Conservation (phyloP, 2,329 filamentous ascomycete genomes). For the Cadophora luteo-olivacea region DNA sequence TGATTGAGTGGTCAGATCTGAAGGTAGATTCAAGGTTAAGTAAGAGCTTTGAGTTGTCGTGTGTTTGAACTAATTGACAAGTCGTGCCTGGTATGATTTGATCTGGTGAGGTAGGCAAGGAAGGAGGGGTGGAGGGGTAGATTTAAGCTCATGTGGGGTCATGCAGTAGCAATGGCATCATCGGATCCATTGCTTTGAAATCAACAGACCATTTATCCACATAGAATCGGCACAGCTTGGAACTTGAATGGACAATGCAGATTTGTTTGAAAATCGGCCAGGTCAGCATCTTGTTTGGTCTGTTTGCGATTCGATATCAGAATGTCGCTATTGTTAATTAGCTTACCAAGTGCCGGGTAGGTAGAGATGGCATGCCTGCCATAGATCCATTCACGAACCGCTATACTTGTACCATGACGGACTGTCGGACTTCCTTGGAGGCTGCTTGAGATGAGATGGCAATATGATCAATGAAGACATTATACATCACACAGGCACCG, state of each 20-base stretch:
- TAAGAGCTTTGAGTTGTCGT: background rate
- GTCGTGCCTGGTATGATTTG: background rate
- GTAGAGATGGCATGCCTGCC: too few species aligned
- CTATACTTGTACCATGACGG: too few species aligned
- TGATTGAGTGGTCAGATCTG: background rate
- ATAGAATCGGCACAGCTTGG: too few species aligned
- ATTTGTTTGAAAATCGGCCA: background rate
- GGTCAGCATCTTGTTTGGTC: background rate
- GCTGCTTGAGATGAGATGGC: background rate
- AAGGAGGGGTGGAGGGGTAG: background rate
- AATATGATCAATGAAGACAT: background rate
- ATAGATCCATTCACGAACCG: too few species aligned
- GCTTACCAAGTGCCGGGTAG: too few species aligned
- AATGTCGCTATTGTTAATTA: too few species aligned
- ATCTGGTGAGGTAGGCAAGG: background rate
- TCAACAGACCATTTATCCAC: background rate
- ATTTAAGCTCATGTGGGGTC: slow-evolving; percentile 8
- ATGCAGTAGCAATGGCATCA: slow-evolving; percentile 2
- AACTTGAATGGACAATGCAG: too few species aligned
- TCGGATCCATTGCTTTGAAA: slow-evolving; percentile 19
- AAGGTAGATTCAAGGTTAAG: too few species aligned
- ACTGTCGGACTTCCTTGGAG: background rate
- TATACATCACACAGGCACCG: background rate
- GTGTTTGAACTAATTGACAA: background rate
- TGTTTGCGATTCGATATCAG: too few species aligned